Percentiles rank a stretch among this genome's conserved stretches.
Conservation (phyloP, 2,329 filamentous ascomycete genomes). For the Penicillium decumbens region DNA sequence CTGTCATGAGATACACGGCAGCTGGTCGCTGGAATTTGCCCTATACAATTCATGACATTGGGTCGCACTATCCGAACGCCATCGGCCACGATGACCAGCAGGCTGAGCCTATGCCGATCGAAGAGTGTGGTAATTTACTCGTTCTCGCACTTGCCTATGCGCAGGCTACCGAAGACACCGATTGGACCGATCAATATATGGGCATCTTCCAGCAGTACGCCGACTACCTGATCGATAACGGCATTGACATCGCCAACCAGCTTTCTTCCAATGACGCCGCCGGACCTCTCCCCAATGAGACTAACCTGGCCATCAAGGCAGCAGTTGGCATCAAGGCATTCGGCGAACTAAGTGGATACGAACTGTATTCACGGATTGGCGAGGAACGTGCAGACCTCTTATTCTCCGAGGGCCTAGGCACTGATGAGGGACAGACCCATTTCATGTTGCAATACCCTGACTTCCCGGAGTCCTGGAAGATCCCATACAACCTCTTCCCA, state of each 20-base stretch:
- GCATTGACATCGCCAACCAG: conserved; percentile 39
- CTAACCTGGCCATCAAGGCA: conserved; percentile 47
- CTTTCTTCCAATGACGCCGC: conserved; percentile 44
- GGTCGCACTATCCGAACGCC: conserved; percentile 41
- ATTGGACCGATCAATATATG: conserved; percentile 36
- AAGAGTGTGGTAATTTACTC: conserved; percentile 41
- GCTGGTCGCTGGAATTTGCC: conserved; percentile 37
- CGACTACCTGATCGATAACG: conserved; percentile 41
- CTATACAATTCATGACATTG: conserved; percentile 43
- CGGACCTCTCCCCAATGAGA: conserved; percentile 42
- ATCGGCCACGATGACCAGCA: conserved; percentile 38
- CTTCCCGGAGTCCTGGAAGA: conserved; percentile 32
- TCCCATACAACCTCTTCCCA: conserved; percentile 42
- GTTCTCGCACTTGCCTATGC: conserved; percentile 39
- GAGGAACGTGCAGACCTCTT: conserved; percentile 34
- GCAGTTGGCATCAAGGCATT: conserved; percentile 47
- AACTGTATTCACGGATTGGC: conserved; percentile 36
- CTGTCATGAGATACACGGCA: conserved; percentile 42
- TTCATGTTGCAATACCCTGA: conserved; percentile 41
- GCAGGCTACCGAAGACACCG: conserved; percentile 36
- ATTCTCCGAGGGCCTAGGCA: conserved; percentile 34
- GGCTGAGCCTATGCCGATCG: conserved; percentile 43
- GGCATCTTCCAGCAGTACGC: conserved; percentile 37
- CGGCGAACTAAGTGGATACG: conserved; percentile 36
- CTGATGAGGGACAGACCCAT: conserved; percentile 36